Evolutionary conservation across 371 early-diverging fungal genomes (phyloP).

Genomic region (Mortierella sp.): DNA sequence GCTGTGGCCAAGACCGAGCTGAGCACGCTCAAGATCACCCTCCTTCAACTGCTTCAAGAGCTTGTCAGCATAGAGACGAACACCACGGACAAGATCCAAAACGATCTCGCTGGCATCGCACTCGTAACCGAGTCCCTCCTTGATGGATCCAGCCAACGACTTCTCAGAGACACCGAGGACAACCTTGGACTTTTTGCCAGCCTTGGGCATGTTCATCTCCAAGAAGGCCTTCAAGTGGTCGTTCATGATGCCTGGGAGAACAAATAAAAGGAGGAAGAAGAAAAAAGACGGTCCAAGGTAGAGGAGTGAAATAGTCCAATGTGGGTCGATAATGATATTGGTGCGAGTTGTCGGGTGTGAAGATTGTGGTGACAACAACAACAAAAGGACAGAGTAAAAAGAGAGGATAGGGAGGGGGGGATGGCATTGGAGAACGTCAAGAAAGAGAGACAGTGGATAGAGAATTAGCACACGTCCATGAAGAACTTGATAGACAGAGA

Average conservation of each 20-base stretch:
- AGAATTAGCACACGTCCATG: too few species aligned
- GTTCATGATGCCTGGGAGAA: conserved; percentile 79
- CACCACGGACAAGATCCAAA: conserved; percentile 91
- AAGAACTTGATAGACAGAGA: too few species aligned
- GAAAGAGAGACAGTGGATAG: too few species aligned
- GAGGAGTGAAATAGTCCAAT: not conserved
- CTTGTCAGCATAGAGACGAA: conserved; percentile 91
- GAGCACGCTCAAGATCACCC: conserved; percentile 92
- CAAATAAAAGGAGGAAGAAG: not conserved
- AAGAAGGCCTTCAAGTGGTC: conserved; percentile 90
- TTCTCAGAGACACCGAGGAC: conserved; percentile 94
- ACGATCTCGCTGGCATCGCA: conserved; percentile 86
- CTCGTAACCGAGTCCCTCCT: conserved; percentile 74
- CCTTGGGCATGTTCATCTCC: conserved; percentile 91
- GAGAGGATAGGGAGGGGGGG: too few species aligned
- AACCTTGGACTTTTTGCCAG: conserved; percentile 77
- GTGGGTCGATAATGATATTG: not conserved
- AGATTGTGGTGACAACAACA: not conserved
- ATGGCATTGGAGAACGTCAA: not conserved
- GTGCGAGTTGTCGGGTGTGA: not conserved
- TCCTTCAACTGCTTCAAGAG: conserved; percentile 89
- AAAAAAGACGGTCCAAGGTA: not conserved
- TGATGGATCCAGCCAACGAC: conserved; percentile 89
- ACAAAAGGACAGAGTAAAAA: not conserved
- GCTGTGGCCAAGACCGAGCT: conserved; percentile 97